Percentiles rank a stretch among this genome's conserved stretches.
These are phyloP conservation scores for Biancaea sappan DNA, from an alignment of 306 rosid species.

Conservation along the genomic window DNA sequence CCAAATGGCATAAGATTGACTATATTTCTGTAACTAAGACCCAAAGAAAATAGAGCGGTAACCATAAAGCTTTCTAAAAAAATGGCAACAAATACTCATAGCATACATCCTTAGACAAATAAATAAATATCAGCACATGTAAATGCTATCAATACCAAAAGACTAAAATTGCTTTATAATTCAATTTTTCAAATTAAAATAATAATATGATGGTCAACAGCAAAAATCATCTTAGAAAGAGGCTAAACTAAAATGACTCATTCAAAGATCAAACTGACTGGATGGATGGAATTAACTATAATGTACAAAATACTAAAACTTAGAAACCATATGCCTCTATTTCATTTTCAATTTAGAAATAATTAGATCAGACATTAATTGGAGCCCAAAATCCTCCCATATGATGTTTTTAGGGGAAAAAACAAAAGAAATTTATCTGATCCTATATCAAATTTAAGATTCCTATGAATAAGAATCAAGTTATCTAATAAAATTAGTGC, in stretches of 20 bases:
- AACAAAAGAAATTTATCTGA: not conserved
- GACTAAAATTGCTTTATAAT: not conserved
- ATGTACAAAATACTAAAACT: too few relatives aligned
- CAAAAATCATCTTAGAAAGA: not conserved
- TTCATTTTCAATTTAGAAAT: too few relatives aligned
- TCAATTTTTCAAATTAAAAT: not conserved
- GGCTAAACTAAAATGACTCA: not conserved
- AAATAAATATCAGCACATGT: not conserved
- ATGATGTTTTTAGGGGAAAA: not conserved
- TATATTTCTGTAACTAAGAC: too few relatives aligned
- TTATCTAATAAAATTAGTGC: not conserved
- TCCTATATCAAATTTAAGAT: not conserved
- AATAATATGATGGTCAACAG: not conserved
- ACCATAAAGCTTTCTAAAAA: too few relatives aligned
- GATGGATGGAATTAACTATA: not conserved
- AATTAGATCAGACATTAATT: not conserved
- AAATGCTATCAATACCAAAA: not conserved
- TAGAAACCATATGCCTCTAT: too few relatives aligned
- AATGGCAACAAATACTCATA: too few relatives aligned
- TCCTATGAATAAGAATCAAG: not conserved
- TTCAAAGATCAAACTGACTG: constrained; percentile 1
- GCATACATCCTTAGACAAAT: too few relatives aligned
- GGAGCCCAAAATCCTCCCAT: not conserved
- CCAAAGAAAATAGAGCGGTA: too few relatives aligned
- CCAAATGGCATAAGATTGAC: too few relatives aligned